Percentiles rank a stretch among this genome's conserved stretches.
Conservation (phyloP, 164 flowering plant species). For the Piper longum region DNA sequence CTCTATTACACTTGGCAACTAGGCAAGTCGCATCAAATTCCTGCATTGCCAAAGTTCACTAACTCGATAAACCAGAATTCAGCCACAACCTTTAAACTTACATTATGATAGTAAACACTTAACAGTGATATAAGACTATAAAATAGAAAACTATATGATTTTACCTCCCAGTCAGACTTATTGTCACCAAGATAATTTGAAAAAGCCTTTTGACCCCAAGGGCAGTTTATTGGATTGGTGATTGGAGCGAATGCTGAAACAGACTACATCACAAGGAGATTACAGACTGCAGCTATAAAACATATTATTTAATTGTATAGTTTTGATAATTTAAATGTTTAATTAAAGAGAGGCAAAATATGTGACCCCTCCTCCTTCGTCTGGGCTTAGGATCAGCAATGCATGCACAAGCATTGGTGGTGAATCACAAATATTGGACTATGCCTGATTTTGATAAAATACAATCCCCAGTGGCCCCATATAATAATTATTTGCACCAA, state of each 20-base stretch:
- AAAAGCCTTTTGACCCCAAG: conserved; percentile 99
- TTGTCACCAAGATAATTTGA: conserved; percentile 75
- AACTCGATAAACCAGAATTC: background rate
- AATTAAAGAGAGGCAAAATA: too few relatives aligned
- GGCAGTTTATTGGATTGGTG: conserved; percentile 72
- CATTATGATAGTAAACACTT: background rate
- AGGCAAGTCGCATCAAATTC: conserved; percentile 91
- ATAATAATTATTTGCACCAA: background rate
- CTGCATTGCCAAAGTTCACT: conserved; percentile 31
- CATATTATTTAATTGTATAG: too few relatives aligned
- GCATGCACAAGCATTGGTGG: too few relatives aligned
- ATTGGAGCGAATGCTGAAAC: conserved; percentile 94
- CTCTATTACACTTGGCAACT: conserved; percentile 40
- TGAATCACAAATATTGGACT: background rate
- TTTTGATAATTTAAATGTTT: too few relatives aligned
- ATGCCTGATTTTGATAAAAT: background rate
- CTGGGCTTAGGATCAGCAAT: too few relatives aligned
- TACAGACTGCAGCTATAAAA: background rate
- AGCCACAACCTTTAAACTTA: background rate
- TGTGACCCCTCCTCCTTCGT: too few relatives aligned
- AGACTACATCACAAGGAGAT: conserved; percentile 29
- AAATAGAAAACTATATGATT: background rate
- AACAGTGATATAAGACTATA: background rate
- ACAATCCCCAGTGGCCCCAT: background rate
- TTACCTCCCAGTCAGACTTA: conserved; percentile 91